Conservation (phyloP, 805 yeast species). For the Hanseniaspora occidentalis region DNA sequence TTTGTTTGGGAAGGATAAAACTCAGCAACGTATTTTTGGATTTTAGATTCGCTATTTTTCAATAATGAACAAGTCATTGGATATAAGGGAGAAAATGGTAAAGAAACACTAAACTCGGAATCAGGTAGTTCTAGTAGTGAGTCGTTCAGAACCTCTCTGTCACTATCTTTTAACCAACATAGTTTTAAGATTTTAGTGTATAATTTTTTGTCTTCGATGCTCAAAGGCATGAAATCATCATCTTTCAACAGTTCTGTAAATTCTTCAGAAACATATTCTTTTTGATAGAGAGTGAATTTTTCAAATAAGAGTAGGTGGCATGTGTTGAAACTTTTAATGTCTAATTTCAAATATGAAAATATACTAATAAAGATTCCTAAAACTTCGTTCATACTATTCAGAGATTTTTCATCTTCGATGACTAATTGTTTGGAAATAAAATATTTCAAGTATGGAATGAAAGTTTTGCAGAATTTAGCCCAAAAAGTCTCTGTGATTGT, state of each 20-base stretch:
- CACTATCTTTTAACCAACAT: slow-evolving; percentile 56
- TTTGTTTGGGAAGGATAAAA: slow-evolving; percentile 52
- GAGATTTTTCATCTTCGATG: slow-evolving; percentile 28
- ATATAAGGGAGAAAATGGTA: slow-evolving; percentile 83
- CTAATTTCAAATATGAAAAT: slow-evolving; percentile 59
- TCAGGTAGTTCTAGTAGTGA: slow-evolving; percentile 7
- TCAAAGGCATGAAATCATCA: slow-evolving; percentile 85
- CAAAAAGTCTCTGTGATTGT: slow-evolving; percentile 52
- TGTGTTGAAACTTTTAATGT: slow-evolving; percentile 46
- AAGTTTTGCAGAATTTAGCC: slow-evolving; percentile 51
- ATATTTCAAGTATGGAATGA: slow-evolving; percentile 44
- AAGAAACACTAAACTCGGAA: slow-evolving; percentile 41
- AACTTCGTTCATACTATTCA: slow-evolving; percentile 44
- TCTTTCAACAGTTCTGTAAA: slow-evolving; percentile 53
- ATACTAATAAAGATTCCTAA: slow-evolving; percentile 65
- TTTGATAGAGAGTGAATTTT: slow-evolving; percentile 44
- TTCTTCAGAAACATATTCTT: slow-evolving; percentile 42
- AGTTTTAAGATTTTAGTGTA: slow-evolving; percentile 51
- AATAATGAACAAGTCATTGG: slow-evolving; percentile 75
- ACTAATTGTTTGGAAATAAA: slow-evolving; percentile 30
- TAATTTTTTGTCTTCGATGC: slow-evolving; percentile 43
- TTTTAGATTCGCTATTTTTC: slow-evolving; percentile 49
- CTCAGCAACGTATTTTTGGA: slow-evolving; percentile 53
- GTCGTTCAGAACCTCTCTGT: slow-evolving; percentile 22
- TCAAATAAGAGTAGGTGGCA: slow-evolving; percentile 47